These are phyloP conservation scores for Yueomyces sp. DNA, from an alignment of 1,139 yeast genomes.

Conservation along the genomic window DNA sequence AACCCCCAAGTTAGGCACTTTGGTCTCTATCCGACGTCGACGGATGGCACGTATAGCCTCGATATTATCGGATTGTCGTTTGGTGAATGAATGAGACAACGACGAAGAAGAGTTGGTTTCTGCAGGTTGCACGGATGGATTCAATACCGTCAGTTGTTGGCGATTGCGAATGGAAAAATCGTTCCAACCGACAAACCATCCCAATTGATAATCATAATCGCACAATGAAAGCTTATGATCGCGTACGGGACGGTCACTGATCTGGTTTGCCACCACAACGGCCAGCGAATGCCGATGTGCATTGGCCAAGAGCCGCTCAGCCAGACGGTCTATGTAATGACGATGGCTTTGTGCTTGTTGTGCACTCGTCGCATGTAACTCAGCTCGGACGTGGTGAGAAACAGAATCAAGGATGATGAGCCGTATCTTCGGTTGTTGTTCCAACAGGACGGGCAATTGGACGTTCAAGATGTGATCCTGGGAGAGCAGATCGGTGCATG, in stretches of 20 bases:
- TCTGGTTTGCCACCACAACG: constrained; percentile 68
- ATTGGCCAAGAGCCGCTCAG: constrained; percentile 37
- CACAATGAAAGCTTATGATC: constrained; percentile 23
- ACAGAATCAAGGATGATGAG: constrained; percentile 66
- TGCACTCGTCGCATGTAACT: constrained; percentile 30
- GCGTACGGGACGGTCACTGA: constrained; percentile 44
- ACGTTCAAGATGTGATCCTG: constrained; percentile 65
- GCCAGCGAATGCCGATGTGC: constrained; percentile 44
- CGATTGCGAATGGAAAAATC: constrained; percentile 25
- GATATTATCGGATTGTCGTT: not conserved
- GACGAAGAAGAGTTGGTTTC: too few relatives aligned
- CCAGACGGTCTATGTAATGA: constrained; percentile 33
- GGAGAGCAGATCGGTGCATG: constrained; percentile 55
- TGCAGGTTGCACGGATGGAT: too few relatives aligned
- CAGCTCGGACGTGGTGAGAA: constrained; percentile 75
- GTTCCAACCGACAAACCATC: constrained; percentile 73
- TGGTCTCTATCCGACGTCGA: constrained; percentile 14
- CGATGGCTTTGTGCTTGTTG: constrained; percentile 28
- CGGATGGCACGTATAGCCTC: not conserved
- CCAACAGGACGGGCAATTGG: constrained; percentile 51
- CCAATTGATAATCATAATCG: constrained; percentile 54
- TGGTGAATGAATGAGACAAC: too few relatives aligned
- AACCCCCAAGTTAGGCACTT: constrained; percentile 32
- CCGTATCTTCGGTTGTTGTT: constrained; percentile 31
- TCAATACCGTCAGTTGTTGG: constrained; percentile 8